Evolutionary conservation across 2,329 filamentous ascomycete species (phyloP), one percentile per base, ranked within the genome.

Genomic region (Botrytis byssoidea): DNA sequence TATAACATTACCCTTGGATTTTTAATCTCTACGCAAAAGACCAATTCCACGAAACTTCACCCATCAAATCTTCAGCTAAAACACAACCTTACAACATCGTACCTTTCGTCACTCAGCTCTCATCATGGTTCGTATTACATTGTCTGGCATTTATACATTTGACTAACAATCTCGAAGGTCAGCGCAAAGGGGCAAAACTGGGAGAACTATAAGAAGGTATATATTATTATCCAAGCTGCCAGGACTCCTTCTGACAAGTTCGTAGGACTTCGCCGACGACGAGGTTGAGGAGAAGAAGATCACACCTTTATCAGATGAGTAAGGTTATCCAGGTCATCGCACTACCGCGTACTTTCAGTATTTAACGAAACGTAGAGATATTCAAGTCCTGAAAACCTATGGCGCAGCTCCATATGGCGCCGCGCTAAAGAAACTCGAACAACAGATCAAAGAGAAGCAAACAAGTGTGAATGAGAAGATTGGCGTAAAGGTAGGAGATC

Each of bases 261-360:
- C 55, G 40, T 18, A 64, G 42, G 59, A 79, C 74, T 99, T 93
- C 82, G 95, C 92, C 82, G 96, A 99, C 82, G 96, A 99, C 81
- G 96, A 98, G 83, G 88, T 95, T 84, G 94, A 97, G 83, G 96
- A 99, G 89, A 99, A 99, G 92, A 99, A 99, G 90, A 99, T 99
- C 82, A 95, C 94, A 75, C 96, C 96, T 78, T 87, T 99, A 76
- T 92, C 95, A 79, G 96, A 98, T 86, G 96, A 98, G 95, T 98
- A 88, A 78, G 92, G 86, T 66, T 60, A 76, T 69, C 72, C 37
- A 69, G 35, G 60, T 29, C 37, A 70, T 65, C n/a, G 51, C 59
- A 71, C 55, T 65, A 40, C 44, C 35, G 69, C 48, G 70, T 60
- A 61, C 32, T 46, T 32, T 65, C 69, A 60, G 67, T 73, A 71